Evolutionary conservation across 805 yeast genomes (phyloP), one percentile per base, ranked within the genome.

Genomic region (Wickerhamiella australiensis): DNA sequence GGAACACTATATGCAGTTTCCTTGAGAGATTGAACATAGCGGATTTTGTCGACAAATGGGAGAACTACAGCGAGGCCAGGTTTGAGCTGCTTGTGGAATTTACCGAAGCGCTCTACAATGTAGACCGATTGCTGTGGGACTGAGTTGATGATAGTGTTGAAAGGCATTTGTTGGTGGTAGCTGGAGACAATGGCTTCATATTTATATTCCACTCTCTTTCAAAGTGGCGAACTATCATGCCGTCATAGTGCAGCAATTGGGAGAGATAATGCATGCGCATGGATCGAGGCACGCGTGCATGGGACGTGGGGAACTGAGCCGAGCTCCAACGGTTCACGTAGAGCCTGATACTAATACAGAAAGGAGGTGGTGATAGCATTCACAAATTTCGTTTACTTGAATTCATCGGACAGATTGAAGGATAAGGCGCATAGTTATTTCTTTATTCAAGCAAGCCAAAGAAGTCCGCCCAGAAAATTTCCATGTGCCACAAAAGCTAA

Each of bases 71-170:
- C 85, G 26, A 83, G 66, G 18, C 94, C 94, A 0, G 92, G 92
- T 29, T 77, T 74, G 52, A 83, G 69, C 29, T 76, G 74, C 47
- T 74, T 56, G 47, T 79, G 74, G 68, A 82, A 83, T 60, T 80
- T 81, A 18, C 94, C 94, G 90, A 83, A 84, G 56, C 94, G 70
- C 63, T 83, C 94, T 22, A 83, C 92, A 23, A 83, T 76, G 85
- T 87, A 83, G 3, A 92, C 92, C 5, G 83, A 79, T 64, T 83
- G 92, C 60, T 84, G 92, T 1, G 94, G 94, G 15, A 83, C 92
- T 61, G 84, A 84, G 58, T 83, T 70, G 43, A 82, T 63, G 3
- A 82, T 63, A 1, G 88, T 82, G 65, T 82, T 82, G 27, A 83
- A 68, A n/a, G 88, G 87, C 42, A 45, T 42, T 29, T n/a, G 37